Evolutionary conservation across 169 alveolate genomes (phyloP).

Genomic region (Plasmodium inui): DNA sequence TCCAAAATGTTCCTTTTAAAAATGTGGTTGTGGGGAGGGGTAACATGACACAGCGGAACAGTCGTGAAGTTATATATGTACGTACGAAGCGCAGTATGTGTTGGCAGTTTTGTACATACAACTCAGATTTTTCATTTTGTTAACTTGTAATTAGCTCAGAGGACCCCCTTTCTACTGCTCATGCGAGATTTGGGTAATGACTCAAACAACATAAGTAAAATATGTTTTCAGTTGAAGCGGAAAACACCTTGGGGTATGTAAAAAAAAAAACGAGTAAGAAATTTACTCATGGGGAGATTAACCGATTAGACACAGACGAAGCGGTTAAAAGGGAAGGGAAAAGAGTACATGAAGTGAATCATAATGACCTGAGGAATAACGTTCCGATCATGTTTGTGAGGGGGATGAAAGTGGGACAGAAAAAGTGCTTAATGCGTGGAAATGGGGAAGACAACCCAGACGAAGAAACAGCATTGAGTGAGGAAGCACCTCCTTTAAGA

Average conservation of each 20-base stretch:
- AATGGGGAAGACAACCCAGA: background rate
- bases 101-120: background rate
- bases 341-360: background rate
- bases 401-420: background rate
- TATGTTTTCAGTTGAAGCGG: conserved; percentile 37
- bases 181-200: background rate
- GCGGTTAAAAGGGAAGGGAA: background rate
- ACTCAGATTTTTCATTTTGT: background rate
- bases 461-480: background rate
- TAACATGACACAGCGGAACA: background rate
- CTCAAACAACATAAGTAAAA: background rate
- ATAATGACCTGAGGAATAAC: background rate
- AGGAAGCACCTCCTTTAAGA: background rate
- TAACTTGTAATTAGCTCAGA: background rate
- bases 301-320: background rate
- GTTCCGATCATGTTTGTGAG: background rate
- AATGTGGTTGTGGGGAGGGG: background rate
- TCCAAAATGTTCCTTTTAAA: background rate
- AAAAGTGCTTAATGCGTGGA: background rate
- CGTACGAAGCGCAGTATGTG: background rate
- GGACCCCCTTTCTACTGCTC: background rate
- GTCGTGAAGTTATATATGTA: background rate
- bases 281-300: conserved; percentile 1
- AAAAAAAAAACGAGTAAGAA: conserved; percentile 4
- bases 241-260: conserved; percentile 14